Base-by-base conservation (phyloP, 176 grass and related monocot species). In the Phoenix dactylifera region DNA sequence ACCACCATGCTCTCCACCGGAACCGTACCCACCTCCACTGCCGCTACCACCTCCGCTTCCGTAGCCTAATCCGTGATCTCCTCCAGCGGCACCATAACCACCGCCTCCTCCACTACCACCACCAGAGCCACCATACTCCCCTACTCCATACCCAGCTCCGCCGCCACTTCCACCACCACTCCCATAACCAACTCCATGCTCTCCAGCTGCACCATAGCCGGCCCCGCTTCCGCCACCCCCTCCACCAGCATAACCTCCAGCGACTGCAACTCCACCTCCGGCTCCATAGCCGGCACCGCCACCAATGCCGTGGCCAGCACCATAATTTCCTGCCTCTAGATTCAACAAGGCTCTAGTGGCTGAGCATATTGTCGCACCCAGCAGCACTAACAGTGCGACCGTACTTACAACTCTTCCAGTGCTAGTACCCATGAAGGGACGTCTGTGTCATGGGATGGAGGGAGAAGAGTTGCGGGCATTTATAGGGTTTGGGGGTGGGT, bases 311-410 rank as follows among this genome's bases (percentile, higher is more conserved):
- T 44, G 57, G 16, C 26, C 67, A 18, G 17, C 60, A 29, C 58
- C 57, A 63, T 62, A 55, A 24, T 48, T 57, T 60, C 54, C 54
- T 23, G 62, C 57, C 24, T 59, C 29, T 3, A 30, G 35, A 24
- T 26, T 58, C 17, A 75, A 60, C 26, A 78, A 50, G 49, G 75
- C 22, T 26, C 75, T 60, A 63, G 67, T 63, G 50, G 75, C 75
- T 20, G 75, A 78, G 58, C 66, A 64, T 52, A 49, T 24, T 7
- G 67, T 71, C 23, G 57, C 30, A 48, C 59, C 50, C 53, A 78
- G 63, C 39, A 78, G 59, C 54, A 78, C 51, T 58, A 78, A 16
- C 16, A 78, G 58, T 44, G 66, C 59, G 65, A 54, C 44, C 16
- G 52, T 58, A 35, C 0, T 20, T 20, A 71, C 22, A 30, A 65